phyloP scores from a whole-genome alignment of 306 rosid genomes.

The Citrullus colocynthis region DNA sequence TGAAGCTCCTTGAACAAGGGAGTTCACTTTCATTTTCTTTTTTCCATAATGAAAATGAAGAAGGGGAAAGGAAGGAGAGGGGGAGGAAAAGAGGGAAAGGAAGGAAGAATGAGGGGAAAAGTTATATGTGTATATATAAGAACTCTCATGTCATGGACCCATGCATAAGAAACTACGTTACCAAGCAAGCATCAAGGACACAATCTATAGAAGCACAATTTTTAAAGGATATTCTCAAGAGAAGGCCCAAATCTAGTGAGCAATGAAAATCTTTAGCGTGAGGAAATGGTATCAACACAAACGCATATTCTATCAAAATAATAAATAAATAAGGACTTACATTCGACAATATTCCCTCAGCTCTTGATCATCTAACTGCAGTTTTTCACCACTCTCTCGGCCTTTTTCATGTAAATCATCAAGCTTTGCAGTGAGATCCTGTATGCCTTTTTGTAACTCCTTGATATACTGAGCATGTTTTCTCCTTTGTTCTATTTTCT shows the following conservation, averaged over 20 bases:
- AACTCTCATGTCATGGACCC: background rate
- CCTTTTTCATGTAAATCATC: conserved; percentile 56
- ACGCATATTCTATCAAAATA: background rate
- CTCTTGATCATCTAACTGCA: conserved; percentile 49
- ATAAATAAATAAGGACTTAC: conserved; percentile 32
- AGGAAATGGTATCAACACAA: background rate
- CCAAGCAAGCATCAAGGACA: background rate
- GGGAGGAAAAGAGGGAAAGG: too few relatives aligned
- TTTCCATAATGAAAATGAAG: too few relatives aligned
- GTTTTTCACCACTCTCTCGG: conserved; percentile 43
- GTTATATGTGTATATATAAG: background rate
- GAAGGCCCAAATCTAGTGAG: background rate
- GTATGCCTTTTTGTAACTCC: conserved; percentile 47
- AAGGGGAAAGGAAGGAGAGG: too few relatives aligned
- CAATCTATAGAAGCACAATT: background rate
- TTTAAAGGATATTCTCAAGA: background rate
- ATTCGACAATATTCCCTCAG: conserved; percentile 79
- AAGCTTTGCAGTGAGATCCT: conserved; percentile 54
- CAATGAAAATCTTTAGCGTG: background rate
- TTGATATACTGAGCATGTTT: conserved; percentile 45
- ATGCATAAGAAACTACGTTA: background rate
- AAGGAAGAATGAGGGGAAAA: too few relatives aligned
- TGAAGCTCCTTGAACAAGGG: too few relatives aligned
- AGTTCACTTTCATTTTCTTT: too few relatives aligned
- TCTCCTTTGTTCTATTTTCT: conserved; percentile 46